Percentiles rank a stretch among this genome's conserved stretches.
phyloP scores from a whole-genome alignment of 306 rosid species.

The Cicer cuneatum region DNA sequence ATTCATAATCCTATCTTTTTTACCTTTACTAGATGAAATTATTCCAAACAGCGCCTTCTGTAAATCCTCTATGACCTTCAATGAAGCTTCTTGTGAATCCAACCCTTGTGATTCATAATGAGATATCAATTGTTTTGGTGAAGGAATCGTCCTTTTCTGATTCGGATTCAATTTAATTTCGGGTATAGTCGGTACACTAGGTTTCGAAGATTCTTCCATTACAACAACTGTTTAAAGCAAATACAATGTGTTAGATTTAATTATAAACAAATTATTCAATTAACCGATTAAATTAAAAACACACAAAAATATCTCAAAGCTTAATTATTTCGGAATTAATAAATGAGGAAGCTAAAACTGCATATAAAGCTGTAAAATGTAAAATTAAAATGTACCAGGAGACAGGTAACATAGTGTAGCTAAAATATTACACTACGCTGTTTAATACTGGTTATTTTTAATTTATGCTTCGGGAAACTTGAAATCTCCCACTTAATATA shows the following conservation, averaged over 20 bases:
- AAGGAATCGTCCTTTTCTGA: constrained; percentile 58
- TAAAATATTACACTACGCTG: constrained; percentile 61
- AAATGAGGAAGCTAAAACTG: background rate
- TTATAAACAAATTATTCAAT: too few species aligned
- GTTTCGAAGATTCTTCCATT: constrained; percentile 40
- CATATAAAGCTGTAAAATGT: background rate
- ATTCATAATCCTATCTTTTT: constrained; percentile 55
- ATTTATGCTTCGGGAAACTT: constrained; percentile 90
- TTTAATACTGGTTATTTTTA: constrained; percentile 65
- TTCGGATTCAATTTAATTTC: background rate
- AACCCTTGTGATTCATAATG: constrained; percentile 87
- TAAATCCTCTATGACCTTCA: constrained; percentile 90
- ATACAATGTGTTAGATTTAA: background rate
- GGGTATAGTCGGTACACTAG: background rate
- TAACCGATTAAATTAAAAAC: background rate
- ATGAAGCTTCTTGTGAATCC: constrained; percentile 64
- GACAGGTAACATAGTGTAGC: constrained; percentile 86
- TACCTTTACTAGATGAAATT: constrained; percentile 73
- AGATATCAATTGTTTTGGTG: constrained; percentile 68
- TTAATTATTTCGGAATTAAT: background rate
- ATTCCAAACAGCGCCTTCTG: constrained; percentile 73
- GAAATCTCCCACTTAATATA: constrained; percentile 58
- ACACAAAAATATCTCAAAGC: background rate
- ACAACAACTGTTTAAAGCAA: background rate
- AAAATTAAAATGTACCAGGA: constrained; percentile 61